A percentile compares a stretch with the other conserved stretches of the same genome.
Evolutionary conservation across 2,329 filamentous ascomycete species (phyloP).

Genomic region (Fusarium sp.): DNA sequence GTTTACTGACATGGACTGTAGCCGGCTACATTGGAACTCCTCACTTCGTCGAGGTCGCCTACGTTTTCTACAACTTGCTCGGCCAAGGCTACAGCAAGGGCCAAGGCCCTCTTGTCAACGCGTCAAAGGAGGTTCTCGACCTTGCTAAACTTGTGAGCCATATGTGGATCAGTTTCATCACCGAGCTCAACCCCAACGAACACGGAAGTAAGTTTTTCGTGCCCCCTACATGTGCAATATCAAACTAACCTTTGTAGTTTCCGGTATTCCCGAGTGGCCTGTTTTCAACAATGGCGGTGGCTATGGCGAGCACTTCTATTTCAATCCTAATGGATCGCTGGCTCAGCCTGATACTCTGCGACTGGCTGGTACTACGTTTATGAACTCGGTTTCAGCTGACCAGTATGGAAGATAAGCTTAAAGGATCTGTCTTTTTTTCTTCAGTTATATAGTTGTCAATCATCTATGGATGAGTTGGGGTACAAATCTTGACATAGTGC

Average conservation of each 20-base stretch:
- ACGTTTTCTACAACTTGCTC: constrained; percentile 63
- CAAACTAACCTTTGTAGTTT: constrained; percentile 13
- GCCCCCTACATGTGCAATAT: rapidly evolving
- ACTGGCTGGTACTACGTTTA: constrained; percentile 32
- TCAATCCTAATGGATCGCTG: constrained; percentile 32
- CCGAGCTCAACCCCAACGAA: constrained; percentile 52
- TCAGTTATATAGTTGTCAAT: neutral
- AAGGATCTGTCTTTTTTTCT: neutral
- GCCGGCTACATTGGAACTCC: constrained; percentile 37
- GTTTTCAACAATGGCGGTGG: constrained; percentile 27
- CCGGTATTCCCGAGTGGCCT: constrained; percentile 28
- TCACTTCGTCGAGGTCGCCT: constrained; percentile 46
- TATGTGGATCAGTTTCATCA: constrained; percentile 54
- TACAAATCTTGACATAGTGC: neutral
- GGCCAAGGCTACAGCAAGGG: constrained; percentile 50
- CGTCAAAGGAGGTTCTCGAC: constrained; percentile 48
- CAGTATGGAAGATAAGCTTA: constrained; percentile 24
- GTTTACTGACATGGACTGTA: neutral
- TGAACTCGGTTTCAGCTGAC: constrained; percentile 29
- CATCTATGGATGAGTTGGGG: neutral
- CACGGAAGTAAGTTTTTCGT: constrained; percentile 23
- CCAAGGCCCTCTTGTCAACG: constrained; percentile 51
- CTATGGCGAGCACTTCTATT: constrained; percentile 38
- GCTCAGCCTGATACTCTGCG: constrained; percentile 35
- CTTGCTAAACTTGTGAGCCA: constrained; percentile 55